Conservation (phyloP, 2,329 filamentous ascomycete species). For the Colletotrichum tofieldiae region DNA sequence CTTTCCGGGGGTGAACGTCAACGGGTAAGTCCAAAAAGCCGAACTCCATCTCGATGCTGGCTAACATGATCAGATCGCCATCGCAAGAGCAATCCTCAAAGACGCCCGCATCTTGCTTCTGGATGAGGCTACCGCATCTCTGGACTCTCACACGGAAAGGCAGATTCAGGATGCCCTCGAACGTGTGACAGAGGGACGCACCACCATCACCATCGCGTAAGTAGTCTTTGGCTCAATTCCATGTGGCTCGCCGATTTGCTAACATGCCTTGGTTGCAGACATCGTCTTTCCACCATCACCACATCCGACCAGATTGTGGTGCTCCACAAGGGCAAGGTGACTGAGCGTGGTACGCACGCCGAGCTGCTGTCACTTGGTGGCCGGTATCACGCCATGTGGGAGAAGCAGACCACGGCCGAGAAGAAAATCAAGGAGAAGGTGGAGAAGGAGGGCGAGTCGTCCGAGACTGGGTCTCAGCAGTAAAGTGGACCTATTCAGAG, state of each 20-base stretch:
- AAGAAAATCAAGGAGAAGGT: constrained; percentile 49
- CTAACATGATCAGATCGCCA: constrained; percentile 60
- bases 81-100: constrained; percentile 77
- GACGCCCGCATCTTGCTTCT: constrained; percentile 79
- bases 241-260: background rate
- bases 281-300: constrained; percentile 72
- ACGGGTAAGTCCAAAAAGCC: constrained; percentile 55
- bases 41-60: background rate
- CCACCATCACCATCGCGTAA: constrained; percentile 68
- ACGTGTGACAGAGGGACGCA: constrained; percentile 63
- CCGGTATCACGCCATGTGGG: constrained; percentile 68
- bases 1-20: constrained; percentile 75
- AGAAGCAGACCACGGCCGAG: constrained; percentile 63
- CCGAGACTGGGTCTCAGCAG: constrained; percentile 34
- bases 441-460: constrained; percentile 39
- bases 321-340: constrained; percentile 65
- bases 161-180: constrained; percentile 70
- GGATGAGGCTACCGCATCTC: constrained; percentile 80
- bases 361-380: constrained; percentile 62
- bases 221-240: constrained; percentile 31
- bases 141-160: constrained; percentile 74
- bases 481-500: background rate
- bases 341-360: constrained; percentile 66
- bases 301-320: constrained; percentile 70
- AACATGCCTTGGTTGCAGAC: constrained; percentile 51